A percentile compares a stretch with the other conserved stretches of the same genome.
Evolutionary conservation across 139 green algal species (phyloP).

Genomic region (Haematococcus lacustris): DNA sequence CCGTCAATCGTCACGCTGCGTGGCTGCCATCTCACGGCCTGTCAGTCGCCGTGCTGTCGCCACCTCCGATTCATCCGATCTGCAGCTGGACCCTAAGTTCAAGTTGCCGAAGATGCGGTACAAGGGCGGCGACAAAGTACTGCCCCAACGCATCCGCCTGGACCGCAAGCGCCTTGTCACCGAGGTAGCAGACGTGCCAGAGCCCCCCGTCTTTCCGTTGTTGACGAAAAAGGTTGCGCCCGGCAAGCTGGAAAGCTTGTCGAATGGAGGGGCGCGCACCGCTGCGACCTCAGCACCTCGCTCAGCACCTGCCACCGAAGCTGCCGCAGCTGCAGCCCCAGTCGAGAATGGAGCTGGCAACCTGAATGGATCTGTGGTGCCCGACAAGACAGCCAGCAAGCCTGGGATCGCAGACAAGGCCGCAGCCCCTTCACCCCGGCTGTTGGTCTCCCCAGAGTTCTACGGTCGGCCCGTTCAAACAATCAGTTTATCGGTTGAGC

Average conservation of each 20-base stretch:
- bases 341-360: neutral
- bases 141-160: conserved; percentile 25
- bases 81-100: conserved; percentile 54
- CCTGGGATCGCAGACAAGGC: too few relatives aligned
- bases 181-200: conserved; percentile 32
- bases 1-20: too few relatives aligned
- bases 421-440: too few relatives aligned
- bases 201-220: conserved; percentile 40
- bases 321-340: neutral
- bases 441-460: neutral
- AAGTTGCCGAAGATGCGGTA: conserved; percentile 78
- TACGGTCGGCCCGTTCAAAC: neutral
- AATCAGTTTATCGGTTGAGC: neutral
- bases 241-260: too few relatives aligned
- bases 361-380: neutral
- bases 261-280: neutral
- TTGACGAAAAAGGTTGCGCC: neutral
- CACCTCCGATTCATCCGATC: too few relatives aligned
- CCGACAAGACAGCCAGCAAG: neutral
- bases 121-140: conserved; percentile 57
- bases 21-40: too few relatives aligned
- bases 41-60: too few relatives aligned
- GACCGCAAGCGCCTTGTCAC: conserved; percentile 38
- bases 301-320: neutral
- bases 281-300: neutral